Evolutionary conservation across 2,329 filamentous ascomycete genomes (phyloP).

Genomic region (Fusarium sp.): DNA sequence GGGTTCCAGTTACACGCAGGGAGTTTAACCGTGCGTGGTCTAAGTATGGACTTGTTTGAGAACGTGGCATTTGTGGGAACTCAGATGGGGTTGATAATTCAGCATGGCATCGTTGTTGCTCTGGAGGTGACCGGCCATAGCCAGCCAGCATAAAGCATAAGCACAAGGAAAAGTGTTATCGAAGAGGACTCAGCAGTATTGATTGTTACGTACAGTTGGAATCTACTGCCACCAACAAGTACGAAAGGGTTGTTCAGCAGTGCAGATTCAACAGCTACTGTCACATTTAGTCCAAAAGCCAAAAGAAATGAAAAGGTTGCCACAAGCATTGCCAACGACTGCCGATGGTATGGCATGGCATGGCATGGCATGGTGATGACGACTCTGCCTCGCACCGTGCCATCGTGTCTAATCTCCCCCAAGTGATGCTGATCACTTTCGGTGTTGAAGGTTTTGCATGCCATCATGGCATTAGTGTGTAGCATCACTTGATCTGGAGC

Average conservation of each 20-base stretch:
- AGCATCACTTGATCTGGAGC: constrained; percentile 47
- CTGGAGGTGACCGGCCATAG: not conserved
- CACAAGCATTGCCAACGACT: constrained; percentile 16
- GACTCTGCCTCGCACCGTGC: constrained; percentile 14
- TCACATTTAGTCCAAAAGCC: not conserved
- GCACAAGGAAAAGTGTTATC: not conserved
- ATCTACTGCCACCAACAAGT: not conserved
- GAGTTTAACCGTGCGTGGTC: constrained; percentile 31
- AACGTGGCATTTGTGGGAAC: constrained; percentile 35
- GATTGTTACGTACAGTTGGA: too few species aligned
- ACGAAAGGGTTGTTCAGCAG: not conserved
- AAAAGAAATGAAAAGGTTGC: constrained; percentile 20
- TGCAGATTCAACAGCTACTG: not conserved
- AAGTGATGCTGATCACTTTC: constrained; percentile 36
- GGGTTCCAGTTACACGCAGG: not conserved
- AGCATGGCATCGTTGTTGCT: constrained; percentile 1
- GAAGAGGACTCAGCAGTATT: too few species aligned
- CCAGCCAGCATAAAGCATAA: not conserved
- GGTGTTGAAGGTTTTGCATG: constrained; percentile 25
- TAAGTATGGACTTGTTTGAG: constrained; percentile 14
- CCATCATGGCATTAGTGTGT: constrained; percentile 23
- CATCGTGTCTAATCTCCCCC: constrained; percentile 10
- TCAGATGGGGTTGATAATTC: constrained; percentile 2
- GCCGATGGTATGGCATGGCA: constrained; percentile 1
- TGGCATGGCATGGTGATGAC: constrained; percentile 29